Percentiles rank a stretch among this genome's conserved stretches.
These are phyloP conservation scores for Hamamelis virginiana DNA, from an alignment of 164 flowering plant genomes.

Conservation along the genomic window DNA sequence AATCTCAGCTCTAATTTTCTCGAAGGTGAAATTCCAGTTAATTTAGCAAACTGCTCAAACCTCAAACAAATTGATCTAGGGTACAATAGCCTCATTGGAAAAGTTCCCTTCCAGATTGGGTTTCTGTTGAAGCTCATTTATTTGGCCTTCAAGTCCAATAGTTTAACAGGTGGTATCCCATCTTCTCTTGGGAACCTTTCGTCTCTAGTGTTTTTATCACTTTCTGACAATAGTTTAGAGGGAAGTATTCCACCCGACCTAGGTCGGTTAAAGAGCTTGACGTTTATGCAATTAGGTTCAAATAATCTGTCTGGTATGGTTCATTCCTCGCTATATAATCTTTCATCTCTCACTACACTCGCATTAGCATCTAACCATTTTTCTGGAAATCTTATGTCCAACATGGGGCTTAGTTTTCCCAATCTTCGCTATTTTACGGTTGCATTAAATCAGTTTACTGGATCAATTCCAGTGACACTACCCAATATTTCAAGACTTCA, in stretches of 20 bases:
- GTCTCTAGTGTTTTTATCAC: neutral
- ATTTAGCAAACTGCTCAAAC: conserved; percentile 12
- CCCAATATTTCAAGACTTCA: conserved; percentile 15
- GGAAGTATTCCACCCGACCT: conserved; percentile 13
- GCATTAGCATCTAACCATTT: conserved; percentile 2
- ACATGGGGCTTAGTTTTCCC: conserved; percentile 15
- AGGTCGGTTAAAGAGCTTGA: conserved; percentile 3
- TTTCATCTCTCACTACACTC: conserved; percentile 7
- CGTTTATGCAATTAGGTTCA: too few relatives aligned
- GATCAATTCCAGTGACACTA: conserved; percentile 14
- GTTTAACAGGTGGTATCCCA: conserved; percentile 11
- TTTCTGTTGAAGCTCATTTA: neutral
- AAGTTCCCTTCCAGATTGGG: conserved; percentile 7
- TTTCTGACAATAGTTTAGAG: neutral
- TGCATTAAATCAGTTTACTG: conserved; percentile 10
- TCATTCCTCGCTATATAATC: conserved; percentile 10
- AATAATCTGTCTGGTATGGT: conserved; percentile 13
- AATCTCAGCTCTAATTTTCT: conserved; percentile 6
- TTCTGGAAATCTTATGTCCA: conserved; percentile 3
- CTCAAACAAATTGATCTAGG: neutral
- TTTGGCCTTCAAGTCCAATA: conserved; percentile 4
- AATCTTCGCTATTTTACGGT: neutral
- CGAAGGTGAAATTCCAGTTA: conserved; percentile 18
- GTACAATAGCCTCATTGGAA: conserved; percentile 9
- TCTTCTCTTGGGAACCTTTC: conserved; percentile 21